These are phyloP conservation scores for Rhipidocladum racemiflorum DNA, from an alignment of 176 grass and related monocot species.

Conservation along the genomic window DNA sequence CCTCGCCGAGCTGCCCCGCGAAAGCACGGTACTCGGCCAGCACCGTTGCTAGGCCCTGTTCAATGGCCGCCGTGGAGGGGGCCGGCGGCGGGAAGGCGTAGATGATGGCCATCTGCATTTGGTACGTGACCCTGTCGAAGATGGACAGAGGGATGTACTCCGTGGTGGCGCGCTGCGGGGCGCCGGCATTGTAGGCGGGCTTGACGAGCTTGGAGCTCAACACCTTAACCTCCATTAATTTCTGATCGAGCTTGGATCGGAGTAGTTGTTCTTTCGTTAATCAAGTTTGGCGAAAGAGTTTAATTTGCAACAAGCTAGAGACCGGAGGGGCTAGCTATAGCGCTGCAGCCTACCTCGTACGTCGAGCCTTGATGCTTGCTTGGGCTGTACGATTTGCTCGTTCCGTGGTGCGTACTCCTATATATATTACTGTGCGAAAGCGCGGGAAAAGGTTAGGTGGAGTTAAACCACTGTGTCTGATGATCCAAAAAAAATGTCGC, in stretches of 20 bases:
- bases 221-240: constrained; percentile 71
- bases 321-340: neutral
- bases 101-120: constrained; percentile 57
- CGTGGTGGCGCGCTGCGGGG: neutral
- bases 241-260: neutral
- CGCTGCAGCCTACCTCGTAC: neutral
- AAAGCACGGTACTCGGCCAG: constrained; percentile 51
- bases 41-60: constrained; percentile 36
- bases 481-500: too few species aligned
- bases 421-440: neutral
- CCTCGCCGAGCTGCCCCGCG: constrained; percentile 42
- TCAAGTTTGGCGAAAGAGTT: neutral
- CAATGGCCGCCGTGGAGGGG: constrained; percentile 43
- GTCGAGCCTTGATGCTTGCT: neutral
- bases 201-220: constrained; percentile 52
- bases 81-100: constrained; percentile 65
- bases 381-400: neutral
- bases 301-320: neutral
- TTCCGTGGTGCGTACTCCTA: neutral
- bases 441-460: constrained; percentile 21
- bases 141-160: constrained; percentile 43
- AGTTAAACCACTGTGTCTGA: neutral
- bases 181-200: constrained; percentile 40
- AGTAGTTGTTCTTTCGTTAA: neutral
- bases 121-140: constrained; percentile 57